phyloP scores from a whole-genome alignment of 257 asterid genomes.

The Petunia axillaris region DNA sequence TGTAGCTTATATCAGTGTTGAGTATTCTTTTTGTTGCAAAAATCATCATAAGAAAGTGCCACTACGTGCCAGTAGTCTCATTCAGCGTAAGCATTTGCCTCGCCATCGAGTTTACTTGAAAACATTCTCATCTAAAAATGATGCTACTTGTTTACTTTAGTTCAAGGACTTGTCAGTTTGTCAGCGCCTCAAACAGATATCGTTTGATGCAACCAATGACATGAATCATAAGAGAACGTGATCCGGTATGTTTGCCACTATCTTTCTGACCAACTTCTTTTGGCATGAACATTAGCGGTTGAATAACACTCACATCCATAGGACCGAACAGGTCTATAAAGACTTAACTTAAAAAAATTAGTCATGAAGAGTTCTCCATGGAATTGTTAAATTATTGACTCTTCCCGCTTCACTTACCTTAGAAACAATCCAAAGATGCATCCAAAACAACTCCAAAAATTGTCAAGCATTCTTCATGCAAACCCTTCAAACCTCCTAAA shows the following conservation, averaged over 20 bases:
- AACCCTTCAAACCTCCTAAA: neutral
- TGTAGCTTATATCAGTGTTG: too few species aligned
- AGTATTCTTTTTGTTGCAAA: too few species aligned
- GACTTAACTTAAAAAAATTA: neutral
- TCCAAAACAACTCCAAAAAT: neutral
- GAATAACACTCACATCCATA: neutral
- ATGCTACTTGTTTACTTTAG: too few species aligned
- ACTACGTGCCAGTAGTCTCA: too few species aligned
- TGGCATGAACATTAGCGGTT: neutral
- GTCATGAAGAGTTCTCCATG: neutral
- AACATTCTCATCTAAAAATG: too few species aligned
- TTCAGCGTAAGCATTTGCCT: too few species aligned
- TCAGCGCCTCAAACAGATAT: neutral
- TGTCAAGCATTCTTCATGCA: neutral
- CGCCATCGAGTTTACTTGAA: too few species aligned
- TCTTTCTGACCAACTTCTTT: neutral
- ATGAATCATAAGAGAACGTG: neutral
- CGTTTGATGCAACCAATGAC: conserved; percentile 4
- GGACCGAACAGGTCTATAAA: neutral
- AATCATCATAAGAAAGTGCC: too few species aligned
- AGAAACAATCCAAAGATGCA: neutral
- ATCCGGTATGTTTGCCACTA: neutral
- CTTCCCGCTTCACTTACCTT: neutral
- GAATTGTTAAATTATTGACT: neutral
- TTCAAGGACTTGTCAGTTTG: too few species aligned